Conservation (phyloP, 2,329 filamentous ascomycete species). For the Stachybotrys chartarum region DNA sequence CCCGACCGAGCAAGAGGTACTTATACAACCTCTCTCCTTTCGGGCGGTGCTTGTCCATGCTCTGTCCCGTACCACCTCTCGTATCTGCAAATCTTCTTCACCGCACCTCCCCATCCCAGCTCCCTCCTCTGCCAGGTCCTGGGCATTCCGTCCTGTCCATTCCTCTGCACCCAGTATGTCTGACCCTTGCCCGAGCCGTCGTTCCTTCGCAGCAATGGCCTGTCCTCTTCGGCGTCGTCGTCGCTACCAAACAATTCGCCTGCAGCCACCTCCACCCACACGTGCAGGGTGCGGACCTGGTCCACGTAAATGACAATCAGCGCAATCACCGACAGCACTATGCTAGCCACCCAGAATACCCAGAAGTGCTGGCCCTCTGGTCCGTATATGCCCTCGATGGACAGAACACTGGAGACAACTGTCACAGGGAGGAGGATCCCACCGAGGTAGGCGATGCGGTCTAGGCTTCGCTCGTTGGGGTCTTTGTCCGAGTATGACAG, state of each 20-base stretch:
- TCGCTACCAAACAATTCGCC: constrained; percentile 13
- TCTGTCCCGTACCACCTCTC: constrained; percentile 20
- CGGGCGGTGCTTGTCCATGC: background rate
- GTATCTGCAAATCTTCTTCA: constrained; percentile 31
- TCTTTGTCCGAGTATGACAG: constrained; percentile 10
- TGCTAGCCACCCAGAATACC: constrained; percentile 39
- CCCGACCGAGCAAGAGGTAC: background rate
- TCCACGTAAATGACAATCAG: constrained; percentile 41
- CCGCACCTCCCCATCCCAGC: constrained; percentile 40
- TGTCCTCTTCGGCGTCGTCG: constrained; percentile 9
- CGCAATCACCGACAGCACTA: constrained; percentile 28
- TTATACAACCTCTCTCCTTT: background rate
- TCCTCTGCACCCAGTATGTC: constrained; percentile 26
- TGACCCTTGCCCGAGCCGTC: constrained; percentile 24
- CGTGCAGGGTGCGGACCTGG: constrained; percentile 34
- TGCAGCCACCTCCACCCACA: constrained; percentile 36
- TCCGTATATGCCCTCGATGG: constrained; percentile 37
- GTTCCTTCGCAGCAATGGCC: constrained; percentile 9
- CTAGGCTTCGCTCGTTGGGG: constrained; percentile 31
- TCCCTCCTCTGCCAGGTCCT: constrained; percentile 33
- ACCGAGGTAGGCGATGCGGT: constrained; percentile 42
- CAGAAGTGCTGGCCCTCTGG: constrained; percentile 35
- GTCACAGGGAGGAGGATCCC: constrained; percentile 40
- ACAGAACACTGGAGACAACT: constrained; percentile 38
- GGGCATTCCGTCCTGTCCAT: constrained; percentile 16